Percentiles rank a stretch among this genome's conserved stretches.
Conservation (phyloP, 257 asterid genomes). For the Solanum microdontum region DNA sequence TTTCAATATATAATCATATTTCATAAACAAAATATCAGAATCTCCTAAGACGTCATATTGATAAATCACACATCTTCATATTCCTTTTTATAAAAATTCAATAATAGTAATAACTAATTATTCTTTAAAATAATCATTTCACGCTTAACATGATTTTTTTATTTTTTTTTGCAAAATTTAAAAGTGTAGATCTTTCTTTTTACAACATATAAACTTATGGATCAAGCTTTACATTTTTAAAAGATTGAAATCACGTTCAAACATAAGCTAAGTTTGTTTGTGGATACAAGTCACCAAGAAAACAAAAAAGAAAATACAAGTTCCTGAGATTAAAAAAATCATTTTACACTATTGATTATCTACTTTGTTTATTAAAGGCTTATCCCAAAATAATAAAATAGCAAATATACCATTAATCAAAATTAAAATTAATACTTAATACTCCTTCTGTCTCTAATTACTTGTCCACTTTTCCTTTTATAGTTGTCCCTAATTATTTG, state of each 20-base stretch:
- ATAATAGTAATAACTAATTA: background rate
- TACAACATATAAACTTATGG: background rate
- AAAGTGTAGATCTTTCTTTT: background rate
- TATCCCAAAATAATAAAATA: too few relatives aligned
- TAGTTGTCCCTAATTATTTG: too few relatives aligned
- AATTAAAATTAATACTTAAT: too few relatives aligned
- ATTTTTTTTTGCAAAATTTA: background rate
- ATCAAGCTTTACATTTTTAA: too few relatives aligned
- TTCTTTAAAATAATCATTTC: background rate
- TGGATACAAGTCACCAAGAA: background rate
- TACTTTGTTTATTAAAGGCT: too few relatives aligned
- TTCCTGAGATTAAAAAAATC: background rate
- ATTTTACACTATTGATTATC: too few relatives aligned
- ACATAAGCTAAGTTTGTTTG: background rate
- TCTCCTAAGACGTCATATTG: background rate
- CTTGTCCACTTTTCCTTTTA: too few relatives aligned
- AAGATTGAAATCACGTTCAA: background rate
- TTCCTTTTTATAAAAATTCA: background rate
- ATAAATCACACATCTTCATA: background rate
- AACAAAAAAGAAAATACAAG: too few relatives aligned
- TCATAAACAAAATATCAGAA: background rate
- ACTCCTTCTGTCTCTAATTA: too few relatives aligned
- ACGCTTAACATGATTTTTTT: background rate
- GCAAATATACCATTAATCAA: background rate
- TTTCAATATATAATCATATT: background rate